Evolutionary conservation across 2,329 filamentous ascomycete genomes (phyloP), one percentile per base, ranked within the genome.

Genomic region (Amylocarpus encephaloides): DNA sequence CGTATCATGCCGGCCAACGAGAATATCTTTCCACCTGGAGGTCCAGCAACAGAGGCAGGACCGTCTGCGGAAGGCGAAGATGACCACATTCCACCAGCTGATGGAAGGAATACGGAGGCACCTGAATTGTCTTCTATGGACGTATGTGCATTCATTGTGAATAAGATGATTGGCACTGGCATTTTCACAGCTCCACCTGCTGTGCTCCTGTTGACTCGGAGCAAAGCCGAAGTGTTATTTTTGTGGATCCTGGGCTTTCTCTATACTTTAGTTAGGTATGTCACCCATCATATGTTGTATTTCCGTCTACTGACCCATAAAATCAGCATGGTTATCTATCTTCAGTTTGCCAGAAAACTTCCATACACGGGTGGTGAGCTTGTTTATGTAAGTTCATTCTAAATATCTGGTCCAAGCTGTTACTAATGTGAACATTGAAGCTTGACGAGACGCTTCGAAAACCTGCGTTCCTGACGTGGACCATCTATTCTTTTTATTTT

Each of bases 281-380:
- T 66, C 9, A n/a, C 18, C 22, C 34, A 29, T n/a, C 9, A n/a
- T n/a, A n/a, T n/a, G n/a, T n/a, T n/a, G n/a, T n/a, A n/a, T n/a
- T n/a, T n/a, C n/a, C n/a, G 16, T 22, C n/a, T 9, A 43, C 40
- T 29, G 2, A 13, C 16, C 12, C 16, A 11, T 15, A 16, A 10
- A 39, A 6, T 22, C 39, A 61, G 59, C 19, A 46, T 63, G 5
- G 15, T 64, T 7, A 59, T 66, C 19, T 74, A 73, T 44, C 60
- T 74, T 34, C 71, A 74, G 62, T 71, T 70, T 62, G 71, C 70
- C 16, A 70, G 67, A 45, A 68, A 68, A 4, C 68, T 74, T 48
- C 71, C 70, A 9, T 57, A 53, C 33, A 52, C 57, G 64, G 71
- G 61, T 64, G 73, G 55, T 55, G 44, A 70, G 63, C 45, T 61